Evolutionary conservation across 2,329 filamentous ascomycete species (phyloP).

Genomic region (Penicillium concentricum): DNA sequence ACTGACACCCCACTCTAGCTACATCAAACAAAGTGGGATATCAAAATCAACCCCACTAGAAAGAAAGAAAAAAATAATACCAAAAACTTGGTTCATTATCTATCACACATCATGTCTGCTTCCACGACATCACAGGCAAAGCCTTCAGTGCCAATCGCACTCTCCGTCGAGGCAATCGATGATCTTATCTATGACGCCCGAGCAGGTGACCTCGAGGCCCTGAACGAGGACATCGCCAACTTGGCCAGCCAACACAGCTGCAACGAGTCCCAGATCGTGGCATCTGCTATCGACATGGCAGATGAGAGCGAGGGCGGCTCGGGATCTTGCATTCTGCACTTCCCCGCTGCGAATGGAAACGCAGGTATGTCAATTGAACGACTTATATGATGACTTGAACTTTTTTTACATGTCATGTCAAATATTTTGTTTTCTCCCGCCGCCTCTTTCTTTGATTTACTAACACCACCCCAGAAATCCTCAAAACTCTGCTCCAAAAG

Average conservation of each 20-base stretch:
- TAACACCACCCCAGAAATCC: slow-evolving; percentile 41
- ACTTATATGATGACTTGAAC: background rate
- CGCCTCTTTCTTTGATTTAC: background rate
- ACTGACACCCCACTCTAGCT: slow-evolving; percentile 1
- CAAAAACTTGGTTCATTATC: background rate
- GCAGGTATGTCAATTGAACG: slow-evolving; percentile 55
- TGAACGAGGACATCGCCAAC: slow-evolving; percentile 59
- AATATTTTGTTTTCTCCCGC: background rate
- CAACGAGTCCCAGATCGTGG: slow-evolving; percentile 63
- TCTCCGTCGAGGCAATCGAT: slow-evolving; percentile 80
- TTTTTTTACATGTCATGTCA: background rate
- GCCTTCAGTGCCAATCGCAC: slow-evolving; percentile 30
- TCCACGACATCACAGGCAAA: slow-evolving; percentile 16
- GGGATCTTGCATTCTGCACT: slow-evolving; percentile 65
- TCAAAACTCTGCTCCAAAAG: slow-evolving; percentile 48
- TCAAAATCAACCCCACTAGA: slow-evolving; percentile 6
- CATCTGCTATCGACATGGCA: slow-evolving; percentile 68
- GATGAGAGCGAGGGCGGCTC: slow-evolving; percentile 67
- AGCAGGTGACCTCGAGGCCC: slow-evolving; percentile 69
- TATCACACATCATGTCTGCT: slow-evolving; percentile 12
- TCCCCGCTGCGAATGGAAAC: slow-evolving; percentile 89
- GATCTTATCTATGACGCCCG: slow-evolving; percentile 88
- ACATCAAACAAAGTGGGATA: slow-evolving; percentile 6
- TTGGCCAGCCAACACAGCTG: slow-evolving; percentile 63
- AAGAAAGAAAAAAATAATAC: slow-evolving; percentile 6